Base-by-base conservation (phyloP, 257 asterid genomes). In the Solanum sitiens region DNA sequence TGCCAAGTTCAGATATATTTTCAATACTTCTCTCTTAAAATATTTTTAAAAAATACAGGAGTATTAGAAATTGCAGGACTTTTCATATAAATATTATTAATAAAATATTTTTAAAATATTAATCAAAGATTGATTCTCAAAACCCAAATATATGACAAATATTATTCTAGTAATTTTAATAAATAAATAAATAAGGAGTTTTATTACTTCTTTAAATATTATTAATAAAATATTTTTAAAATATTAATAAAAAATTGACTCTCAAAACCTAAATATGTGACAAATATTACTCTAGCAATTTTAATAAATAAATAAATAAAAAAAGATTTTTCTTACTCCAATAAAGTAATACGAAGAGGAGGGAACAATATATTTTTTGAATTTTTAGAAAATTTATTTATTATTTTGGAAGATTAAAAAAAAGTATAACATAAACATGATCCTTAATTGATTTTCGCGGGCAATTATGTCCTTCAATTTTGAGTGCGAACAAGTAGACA, bases 401-500 rank as follows among this genome's bases (percentile, higher is more conserved):
- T 20, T 56, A 56, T 56, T 56, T 56, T 56, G 67, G 67, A 56
- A 20, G 67, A 56, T 56, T 23, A 61, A 21, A 47, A 61, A 20
- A 50, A 50, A 3, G 9, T 9, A 50, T 16, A 50, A 50, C 61
- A 50, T 8, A 50, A 50, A 15, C 8, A 50, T 50, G 3, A 50
- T 0, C 1, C 8, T 50, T 15, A 50, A 50, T 1, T 50, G 3
- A 1, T 0, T 15, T 50, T 50, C 15, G 61, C 1, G 21, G 0
- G 16, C 3, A 50, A 50, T 50, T 50, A 50, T 50, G 61, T 50
- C 61, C 3, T 50, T 1, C 21, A 15, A 50, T 16, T 50, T 50
- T 50, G 6, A 8, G 61, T 50, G 61, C 6, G 59, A 7, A 50
- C 61, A 50, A 15, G 23, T 50, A 50, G 0, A 39, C 23, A 50